phyloP scores from a whole-genome alignment of 75 land plant genomes.

The Cunninghamia lanceolata region DNA sequence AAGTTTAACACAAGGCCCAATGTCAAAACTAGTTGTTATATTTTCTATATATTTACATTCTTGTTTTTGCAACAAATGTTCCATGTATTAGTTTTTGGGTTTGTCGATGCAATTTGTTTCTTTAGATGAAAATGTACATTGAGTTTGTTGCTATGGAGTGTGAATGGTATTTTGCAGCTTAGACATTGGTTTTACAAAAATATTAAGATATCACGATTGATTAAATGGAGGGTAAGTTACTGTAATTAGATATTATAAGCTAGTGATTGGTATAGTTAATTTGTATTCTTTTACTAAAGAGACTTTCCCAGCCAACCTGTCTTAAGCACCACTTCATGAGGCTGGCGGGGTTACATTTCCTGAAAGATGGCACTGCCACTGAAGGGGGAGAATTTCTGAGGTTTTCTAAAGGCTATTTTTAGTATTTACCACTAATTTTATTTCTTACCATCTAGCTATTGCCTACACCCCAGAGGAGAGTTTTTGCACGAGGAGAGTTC shows the following conservation, averaged over 20 bases:
- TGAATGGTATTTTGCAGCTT: background rate
- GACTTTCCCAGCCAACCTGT: background rate
- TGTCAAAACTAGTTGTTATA: background rate
- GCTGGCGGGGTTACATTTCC: background rate
- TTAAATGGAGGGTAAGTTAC: background rate
- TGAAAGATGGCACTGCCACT: background rate
- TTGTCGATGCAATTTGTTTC: background rate
- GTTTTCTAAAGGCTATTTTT: background rate
- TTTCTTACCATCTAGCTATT: background rate
- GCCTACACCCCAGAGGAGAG: background rate
- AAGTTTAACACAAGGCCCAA: background rate
- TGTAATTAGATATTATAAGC: background rate
- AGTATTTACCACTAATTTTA: background rate
- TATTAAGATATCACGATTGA: background rate
- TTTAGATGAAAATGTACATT: background rate
- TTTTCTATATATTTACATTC: background rate
- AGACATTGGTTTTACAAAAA: background rate
- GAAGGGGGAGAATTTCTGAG: background rate
- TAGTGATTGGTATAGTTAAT: background rate
- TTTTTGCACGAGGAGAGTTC: background rate
- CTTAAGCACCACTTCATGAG: background rate
- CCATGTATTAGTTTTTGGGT: background rate
- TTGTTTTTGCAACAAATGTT: background rate
- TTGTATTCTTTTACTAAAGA: background rate
- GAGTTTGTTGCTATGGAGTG: background rate